Evolutionary conservation across 2,329 filamentous ascomycete genomes (phyloP).

Genomic region (Fusarium goolgardi): DNA sequence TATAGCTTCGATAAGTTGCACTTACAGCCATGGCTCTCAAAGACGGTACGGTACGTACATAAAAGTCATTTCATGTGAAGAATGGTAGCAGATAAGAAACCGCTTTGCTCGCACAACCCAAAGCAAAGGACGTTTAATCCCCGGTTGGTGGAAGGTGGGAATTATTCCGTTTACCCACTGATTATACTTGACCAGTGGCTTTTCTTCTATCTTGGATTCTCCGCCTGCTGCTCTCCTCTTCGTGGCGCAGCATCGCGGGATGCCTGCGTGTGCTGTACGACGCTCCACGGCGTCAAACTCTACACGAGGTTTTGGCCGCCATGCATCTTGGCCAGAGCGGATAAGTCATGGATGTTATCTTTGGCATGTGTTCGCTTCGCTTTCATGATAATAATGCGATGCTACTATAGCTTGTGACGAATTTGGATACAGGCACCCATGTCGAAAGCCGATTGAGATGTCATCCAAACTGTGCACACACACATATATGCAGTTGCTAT

Average conservation of each 20-base stretch:
- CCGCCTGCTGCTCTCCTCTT: neutral
- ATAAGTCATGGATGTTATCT: conserved; percentile 25
- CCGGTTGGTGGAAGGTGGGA: conserved; percentile 29
- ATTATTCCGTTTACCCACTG: conserved; percentile 26
- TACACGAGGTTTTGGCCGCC: conserved; percentile 40
- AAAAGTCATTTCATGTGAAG: neutral
- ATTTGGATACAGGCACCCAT: conserved; percentile 18
- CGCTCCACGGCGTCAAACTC: conserved; percentile 36
- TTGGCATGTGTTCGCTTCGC: conserved; percentile 29
- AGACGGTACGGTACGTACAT: neutral
- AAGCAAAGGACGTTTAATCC: conserved; percentile 20
- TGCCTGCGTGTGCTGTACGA: conserved; percentile 34
- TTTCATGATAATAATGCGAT: conserved; percentile 29
- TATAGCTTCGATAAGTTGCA: conserved; percentile 18
- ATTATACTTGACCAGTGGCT: conserved; percentile 6
- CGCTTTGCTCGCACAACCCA: neutral
- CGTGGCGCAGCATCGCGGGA: conserved; percentile 31
- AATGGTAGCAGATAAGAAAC: conserved; percentile 6
- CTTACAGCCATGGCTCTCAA: neutral
- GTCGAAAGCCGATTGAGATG: conserved; percentile 10
- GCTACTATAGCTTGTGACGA: conserved; percentile 31
- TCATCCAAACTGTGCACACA: conserved; percentile 6
- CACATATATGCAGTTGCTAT: neutral
- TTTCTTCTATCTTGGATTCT: neutral
- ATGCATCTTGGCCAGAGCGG: conserved; percentile 18